These are phyloP conservation scores for Chlorella sp. DNA, from an alignment of 139 green algal species.

Conservation along the genomic window DNA sequence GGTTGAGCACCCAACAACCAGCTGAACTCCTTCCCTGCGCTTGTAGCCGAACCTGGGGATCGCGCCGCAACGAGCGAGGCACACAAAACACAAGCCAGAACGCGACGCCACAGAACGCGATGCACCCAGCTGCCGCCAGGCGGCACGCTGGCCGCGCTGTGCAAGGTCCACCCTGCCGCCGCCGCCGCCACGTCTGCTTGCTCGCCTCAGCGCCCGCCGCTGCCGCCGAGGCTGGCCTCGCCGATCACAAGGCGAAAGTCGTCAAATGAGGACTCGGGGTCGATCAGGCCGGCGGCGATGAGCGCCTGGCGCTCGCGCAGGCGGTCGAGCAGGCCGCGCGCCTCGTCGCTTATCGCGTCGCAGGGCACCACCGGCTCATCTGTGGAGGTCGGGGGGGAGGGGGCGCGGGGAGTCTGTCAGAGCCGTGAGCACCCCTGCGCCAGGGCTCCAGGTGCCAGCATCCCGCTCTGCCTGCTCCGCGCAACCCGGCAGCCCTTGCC, in stretches of 20 bases:
- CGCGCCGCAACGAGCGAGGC: no score
- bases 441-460: not conserved
- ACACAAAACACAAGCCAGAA: not conserved
- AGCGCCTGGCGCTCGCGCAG: conserved; percentile 59
- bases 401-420: not conserved
- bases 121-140: not conserved
- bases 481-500: not conserved
- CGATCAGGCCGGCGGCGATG: conserved; percentile 46
- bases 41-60: no score
- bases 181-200: not conserved
- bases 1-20: no score
- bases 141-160: not conserved
- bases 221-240: conserved; percentile 49
- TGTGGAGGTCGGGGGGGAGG: not conserved
- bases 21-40: no score
- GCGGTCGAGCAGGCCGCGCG: conserved; percentile 53
- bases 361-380: conserved; percentile 47
- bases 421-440: not conserved
- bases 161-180: not conserved
- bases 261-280: conserved; percentile 56
- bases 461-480: not conserved
- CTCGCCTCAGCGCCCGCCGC: not conserved
- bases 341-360: conserved; percentile 25
- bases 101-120: not conserved
- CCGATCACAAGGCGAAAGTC: conserved; percentile 79